Evolutionary conservation across 2,329 filamentous ascomycete genomes (phyloP), one percentile per base, ranked within the genome.

Genomic region (Sarocladium kiliense): DNA sequence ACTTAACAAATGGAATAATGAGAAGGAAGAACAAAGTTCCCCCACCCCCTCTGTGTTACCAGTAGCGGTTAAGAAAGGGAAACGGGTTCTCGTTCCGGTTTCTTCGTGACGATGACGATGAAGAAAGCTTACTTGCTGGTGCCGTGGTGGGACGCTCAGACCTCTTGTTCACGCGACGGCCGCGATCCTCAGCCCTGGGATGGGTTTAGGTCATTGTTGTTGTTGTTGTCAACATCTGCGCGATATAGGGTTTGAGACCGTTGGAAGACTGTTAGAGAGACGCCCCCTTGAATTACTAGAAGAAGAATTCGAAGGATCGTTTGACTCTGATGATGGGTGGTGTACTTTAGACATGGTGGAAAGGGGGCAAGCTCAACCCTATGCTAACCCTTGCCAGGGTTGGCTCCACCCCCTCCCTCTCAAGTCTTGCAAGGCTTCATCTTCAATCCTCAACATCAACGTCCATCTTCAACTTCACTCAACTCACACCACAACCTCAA

Each of bases 151-250:
- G 25, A 47, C 44, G 44, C 44, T 47, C 44, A 47, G 44, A 14
- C 44, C 44, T 47, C 44, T 47, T 47, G 44, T 47, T 47, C 44
- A 25, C 21, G 21, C 19, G n/a, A 6, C 44, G 44, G 44, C 44
- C 44, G 44, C 44, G 23, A 47, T 27, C 44, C 44, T 47, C 44
- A 47, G 44, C 44, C 44, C 44, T 44, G 39, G 39, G 21, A 23
- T 9, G n/a, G n/a, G n/a, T n/a, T n/a, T n/a, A n/a, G n/a, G n/a
- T n/a, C n/a, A n/a, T n/a, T n/a, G n/a, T n/a, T n/a, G n/a, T n/a
- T n/a, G n/a, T n/a, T n/a, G n/a, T n/a, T 16, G 11, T 21, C 36
- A 39, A 39, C 36, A 25, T 44, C 41, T 44, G 41, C 25, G 41
- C 41, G 41, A 44, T 44, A 18, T 44, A 21, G 41, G 41, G 41